phyloP scores from a whole-genome alignment of 129 eudicot genomes.

The Escallonia herrerae region DNA sequence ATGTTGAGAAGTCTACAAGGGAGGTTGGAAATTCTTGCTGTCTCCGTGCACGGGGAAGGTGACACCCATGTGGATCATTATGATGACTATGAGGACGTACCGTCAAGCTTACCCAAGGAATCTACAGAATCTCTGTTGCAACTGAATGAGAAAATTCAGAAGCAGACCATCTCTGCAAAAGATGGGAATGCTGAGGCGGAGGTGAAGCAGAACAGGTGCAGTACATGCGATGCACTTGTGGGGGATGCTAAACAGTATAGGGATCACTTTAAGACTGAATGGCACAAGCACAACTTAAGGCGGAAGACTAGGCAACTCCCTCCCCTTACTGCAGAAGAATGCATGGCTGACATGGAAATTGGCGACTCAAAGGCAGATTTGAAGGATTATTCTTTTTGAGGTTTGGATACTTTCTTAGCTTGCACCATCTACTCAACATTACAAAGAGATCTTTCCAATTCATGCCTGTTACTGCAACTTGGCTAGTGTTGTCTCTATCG shows the following conservation, averaged over 20 bases:
- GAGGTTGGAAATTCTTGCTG: constrained; percentile 78
- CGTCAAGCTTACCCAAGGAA: constrained; percentile 32
- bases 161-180: constrained; percentile 34
- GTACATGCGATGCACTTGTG: constrained; percentile 72
- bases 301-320: constrained; percentile 80
- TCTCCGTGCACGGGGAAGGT: constrained; percentile 72
- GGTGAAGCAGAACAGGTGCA: constrained; percentile 68
- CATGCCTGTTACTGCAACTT: not conserved
- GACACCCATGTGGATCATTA: constrained; percentile 63
- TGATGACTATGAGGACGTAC: constrained; percentile 56
- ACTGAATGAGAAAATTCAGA: constrained; percentile 52
- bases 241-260: constrained; percentile 84
- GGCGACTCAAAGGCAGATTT: constrained; percentile 55
- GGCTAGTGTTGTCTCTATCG: too few species aligned
- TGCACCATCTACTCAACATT: too few species aligned
- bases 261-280: constrained; percentile 93
- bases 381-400: constrained; percentile 75
- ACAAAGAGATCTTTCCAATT: not conserved
- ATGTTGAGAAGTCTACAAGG: constrained; percentile 75
- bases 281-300: constrained; percentile 91
- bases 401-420: not conserved
- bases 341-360: constrained; percentile 58
- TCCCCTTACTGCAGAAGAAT: constrained; percentile 79
- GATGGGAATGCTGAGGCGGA: constrained; percentile 26
- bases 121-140: constrained; percentile 17